A percentile compares a stretch with the other conserved stretches of the same genome.
phyloP scores from a whole-genome alignment of 2,329 filamentous ascomycete species.

The Verticillium albo-atrum region DNA sequence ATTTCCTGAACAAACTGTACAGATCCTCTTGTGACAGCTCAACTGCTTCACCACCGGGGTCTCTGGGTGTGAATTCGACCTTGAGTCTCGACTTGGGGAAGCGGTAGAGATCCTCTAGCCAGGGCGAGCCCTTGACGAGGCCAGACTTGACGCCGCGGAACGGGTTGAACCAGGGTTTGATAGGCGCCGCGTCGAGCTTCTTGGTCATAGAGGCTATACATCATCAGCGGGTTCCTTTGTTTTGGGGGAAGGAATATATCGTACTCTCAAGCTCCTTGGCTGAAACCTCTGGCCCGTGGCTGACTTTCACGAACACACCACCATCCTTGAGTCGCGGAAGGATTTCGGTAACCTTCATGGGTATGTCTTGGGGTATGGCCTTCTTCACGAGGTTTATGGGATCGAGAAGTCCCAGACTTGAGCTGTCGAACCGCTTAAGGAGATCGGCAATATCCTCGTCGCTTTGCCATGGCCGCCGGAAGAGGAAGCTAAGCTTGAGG shows the following conservation, averaged over 20 bases:
- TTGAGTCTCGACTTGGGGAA: slow-evolving; percentile 72
- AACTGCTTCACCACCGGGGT: slow-evolving; percentile 64
- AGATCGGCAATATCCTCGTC: slow-evolving; percentile 45
- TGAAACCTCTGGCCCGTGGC: slow-evolving; percentile 36
- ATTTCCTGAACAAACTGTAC: slow-evolving; percentile 82
- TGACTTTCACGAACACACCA: slow-evolving; percentile 88
- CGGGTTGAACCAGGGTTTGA: slow-evolving; percentile 89
- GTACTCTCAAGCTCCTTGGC: slow-evolving; percentile 38
- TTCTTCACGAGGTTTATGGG: slow-evolving; percentile 51
- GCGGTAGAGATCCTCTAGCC: slow-evolving; percentile 88
- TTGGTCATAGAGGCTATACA: slow-evolving; percentile 48
- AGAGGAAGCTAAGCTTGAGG: slow-evolving; percentile 55
- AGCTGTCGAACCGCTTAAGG: slow-evolving; percentile 46
- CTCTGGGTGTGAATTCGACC: slow-evolving; percentile 77
- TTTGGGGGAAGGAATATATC: neutral
- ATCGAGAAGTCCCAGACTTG: slow-evolving; percentile 44
- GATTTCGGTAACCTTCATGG: slow-evolving; percentile 73
- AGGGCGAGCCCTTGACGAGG: slow-evolving; percentile 78
- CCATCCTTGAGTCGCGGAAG: slow-evolving; percentile 85
- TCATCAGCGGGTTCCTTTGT: slow-evolving; percentile 5
- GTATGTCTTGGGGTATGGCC: slow-evolving; percentile 57
- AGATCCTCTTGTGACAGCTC: slow-evolving; percentile 83
- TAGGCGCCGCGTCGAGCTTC: slow-evolving; percentile 62
- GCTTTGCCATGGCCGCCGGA: slow-evolving; percentile 40
- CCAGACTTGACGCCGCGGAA: slow-evolving; percentile 66